Percentiles rank a stretch among this genome's conserved stretches.
Conservation (phyloP, 2,329 filamentous ascomycete species). For the Fusarium nematophilum region DNA sequence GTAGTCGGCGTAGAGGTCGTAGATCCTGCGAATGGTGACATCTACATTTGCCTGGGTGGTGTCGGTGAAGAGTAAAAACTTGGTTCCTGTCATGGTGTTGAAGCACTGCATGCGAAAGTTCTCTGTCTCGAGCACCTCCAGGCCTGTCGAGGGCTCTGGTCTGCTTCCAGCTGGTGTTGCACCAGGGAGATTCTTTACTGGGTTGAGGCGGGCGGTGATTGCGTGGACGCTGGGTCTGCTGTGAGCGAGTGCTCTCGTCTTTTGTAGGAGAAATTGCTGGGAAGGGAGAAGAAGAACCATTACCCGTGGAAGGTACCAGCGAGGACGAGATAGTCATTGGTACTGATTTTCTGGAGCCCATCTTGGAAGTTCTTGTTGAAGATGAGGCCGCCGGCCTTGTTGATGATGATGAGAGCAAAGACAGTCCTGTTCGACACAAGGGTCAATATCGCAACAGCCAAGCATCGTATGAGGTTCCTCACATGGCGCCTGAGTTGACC, state of each 20-base stretch:
- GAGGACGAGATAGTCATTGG: slow-evolving; percentile 96
- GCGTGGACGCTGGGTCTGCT: slow-evolving; percentile 68
- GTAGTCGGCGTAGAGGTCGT: slow-evolving; percentile 95
- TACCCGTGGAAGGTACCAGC: slow-evolving; percentile 98
- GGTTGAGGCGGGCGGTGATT: slow-evolving; percentile 73
- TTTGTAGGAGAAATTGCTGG: slow-evolving; percentile 15
- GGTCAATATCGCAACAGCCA: slow-evolving; percentile 1
- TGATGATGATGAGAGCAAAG: slow-evolving; percentile 96
- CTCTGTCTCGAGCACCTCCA: slow-evolving; percentile 93
- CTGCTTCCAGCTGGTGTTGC: slow-evolving; percentile 58
- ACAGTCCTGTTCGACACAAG: slow-evolving; percentile 75
- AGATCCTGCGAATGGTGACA: slow-evolving; percentile 82
- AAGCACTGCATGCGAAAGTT: slow-evolving; percentile 97
- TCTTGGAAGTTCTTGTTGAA: slow-evolving; percentile 96
- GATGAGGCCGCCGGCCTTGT: slow-evolving; percentile 96
- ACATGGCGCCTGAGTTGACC: slow-evolving; percentile 31
- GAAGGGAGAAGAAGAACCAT: slow-evolving; percentile 9
- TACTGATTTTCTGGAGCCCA: slow-evolving; percentile 86
- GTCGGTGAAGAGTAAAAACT: slow-evolving; percentile 96
- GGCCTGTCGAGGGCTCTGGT: slow-evolving; percentile 76
- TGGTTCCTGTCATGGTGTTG: slow-evolving; percentile 91
- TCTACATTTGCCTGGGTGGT: slow-evolving; percentile 88
- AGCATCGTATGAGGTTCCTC: slow-evolving; percentile 1
- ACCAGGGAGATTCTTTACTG: slow-evolving; percentile 56
- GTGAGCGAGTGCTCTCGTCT: slow-evolving; percentile 17